These are phyloP conservation scores for Inga leiocalycina DNA, from an alignment of 306 rosid genomes.

Conservation along the genomic window DNA sequence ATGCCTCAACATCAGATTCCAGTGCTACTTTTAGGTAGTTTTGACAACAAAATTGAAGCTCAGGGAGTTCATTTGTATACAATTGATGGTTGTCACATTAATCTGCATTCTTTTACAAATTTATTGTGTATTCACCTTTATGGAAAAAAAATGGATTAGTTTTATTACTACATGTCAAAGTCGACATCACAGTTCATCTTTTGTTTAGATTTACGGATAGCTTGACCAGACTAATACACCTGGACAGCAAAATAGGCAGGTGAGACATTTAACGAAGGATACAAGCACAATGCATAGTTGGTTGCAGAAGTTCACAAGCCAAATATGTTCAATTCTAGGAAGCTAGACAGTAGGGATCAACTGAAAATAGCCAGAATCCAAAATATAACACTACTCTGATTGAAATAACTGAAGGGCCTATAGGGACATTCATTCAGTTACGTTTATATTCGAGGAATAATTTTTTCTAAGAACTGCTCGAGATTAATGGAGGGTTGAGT, in stretches of 20 bases:
- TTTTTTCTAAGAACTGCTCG: neutral
- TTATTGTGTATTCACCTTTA: neutral
- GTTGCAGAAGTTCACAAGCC: neutral
- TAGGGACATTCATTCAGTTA: neutral
- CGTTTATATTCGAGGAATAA: neutral
- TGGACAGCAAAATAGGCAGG: neutral
- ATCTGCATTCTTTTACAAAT: neutral
- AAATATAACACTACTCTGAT: too few relatives aligned
- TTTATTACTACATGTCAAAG: neutral
- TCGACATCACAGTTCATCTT: neutral
- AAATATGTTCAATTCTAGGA: neutral
- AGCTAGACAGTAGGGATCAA: neutral
- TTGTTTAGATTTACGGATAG: neutral
- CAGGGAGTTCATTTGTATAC: neutral
- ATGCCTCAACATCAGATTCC: neutral
- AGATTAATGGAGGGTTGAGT: neutral
- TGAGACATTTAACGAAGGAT: neutral
- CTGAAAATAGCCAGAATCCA: neutral
- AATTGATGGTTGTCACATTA: neutral
- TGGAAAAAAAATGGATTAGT: neutral
- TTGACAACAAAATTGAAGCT: neutral
- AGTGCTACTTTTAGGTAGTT: neutral
- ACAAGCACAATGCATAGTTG: neutral
- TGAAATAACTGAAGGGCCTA: too few relatives aligned
- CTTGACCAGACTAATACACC: neutral